Evolutionary conservation across 331 rosid species (phyloP).

Genomic region (Rosa hybrid): DNA sequence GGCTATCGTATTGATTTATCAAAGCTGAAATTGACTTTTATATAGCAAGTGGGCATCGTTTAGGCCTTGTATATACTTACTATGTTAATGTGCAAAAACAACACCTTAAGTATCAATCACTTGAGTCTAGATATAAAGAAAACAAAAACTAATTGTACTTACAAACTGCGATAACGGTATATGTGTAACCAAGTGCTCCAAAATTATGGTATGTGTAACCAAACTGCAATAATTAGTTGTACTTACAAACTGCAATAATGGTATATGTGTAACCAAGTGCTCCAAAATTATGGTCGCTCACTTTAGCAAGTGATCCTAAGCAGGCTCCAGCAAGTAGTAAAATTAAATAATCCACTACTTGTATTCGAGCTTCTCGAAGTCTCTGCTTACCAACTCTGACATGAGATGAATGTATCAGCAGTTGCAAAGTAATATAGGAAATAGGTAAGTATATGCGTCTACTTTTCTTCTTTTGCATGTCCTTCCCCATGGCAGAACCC

Average conservation of each 20-base stretch:
- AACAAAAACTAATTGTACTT: too few relatives aligned
- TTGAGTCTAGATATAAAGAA: too few relatives aligned
- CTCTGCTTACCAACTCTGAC: conserved; percentile 83
- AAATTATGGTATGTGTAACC: conserved; percentile 68
- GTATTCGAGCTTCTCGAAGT: conserved; percentile 76
- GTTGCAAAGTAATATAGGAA: background rate
- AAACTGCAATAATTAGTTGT: background rate
- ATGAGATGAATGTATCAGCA: conserved; percentile 16
- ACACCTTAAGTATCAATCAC: background rate
- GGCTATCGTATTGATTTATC: background rate
- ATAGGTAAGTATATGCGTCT: background rate
- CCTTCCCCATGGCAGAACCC: too few relatives aligned
- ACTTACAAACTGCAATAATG: conserved; percentile 92
- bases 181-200: conserved; percentile 71
- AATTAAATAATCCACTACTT: conserved; percentile 84
- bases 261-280: conserved; percentile 71
- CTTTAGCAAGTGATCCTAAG: conserved; percentile 74
- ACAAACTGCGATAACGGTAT: too few relatives aligned
- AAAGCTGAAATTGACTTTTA: background rate
- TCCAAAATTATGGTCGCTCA: conserved; percentile 70
- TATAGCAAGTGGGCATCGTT: background rate
- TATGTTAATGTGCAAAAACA: background rate
- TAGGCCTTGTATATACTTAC: background rate
- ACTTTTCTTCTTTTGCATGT: too few relatives aligned
- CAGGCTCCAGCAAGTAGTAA: conserved; percentile 93